Evolutionary conservation across 2,329 filamentous ascomycete species (phyloP), one percentile per base, ranked within the genome.

Genomic region (Nothopassalora personata): DNA sequence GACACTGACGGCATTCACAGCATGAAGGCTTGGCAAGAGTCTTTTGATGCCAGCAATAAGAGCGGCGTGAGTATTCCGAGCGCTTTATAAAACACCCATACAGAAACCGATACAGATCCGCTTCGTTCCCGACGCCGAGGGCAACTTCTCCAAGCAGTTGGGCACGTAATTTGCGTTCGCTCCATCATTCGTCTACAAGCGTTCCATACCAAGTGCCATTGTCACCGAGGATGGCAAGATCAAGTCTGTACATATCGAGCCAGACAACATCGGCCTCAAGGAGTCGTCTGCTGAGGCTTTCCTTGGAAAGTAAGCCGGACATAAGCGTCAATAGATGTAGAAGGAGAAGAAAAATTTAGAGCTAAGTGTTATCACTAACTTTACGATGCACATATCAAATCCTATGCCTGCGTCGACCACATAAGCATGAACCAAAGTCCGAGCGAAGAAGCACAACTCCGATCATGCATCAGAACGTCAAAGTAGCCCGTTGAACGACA

Each of bases 181-280:
- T 11, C 80, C 88, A 56, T 84, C 96, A 73, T 94, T 97, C 69
- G 93, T 93, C 47, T 86, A 87, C 67, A 79, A 84, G 67, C 86
- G 93, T 64, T 88, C 89, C 76, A 96, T 96, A 85, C 85, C 93
- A 53, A 97, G 96, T 71, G 91, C 89, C 19, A 80, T 96, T 56
- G 82, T 92, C 54, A 79, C 95, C 54, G 86, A 96, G 77, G 79
- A 95, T 68, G 92, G 93, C 66, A 91, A 90, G 77, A 89, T 97
- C 68, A 88, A 87, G 76, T 84, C 87, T 69, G 83, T 88, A 19
- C 85, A 91, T 68, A 84, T 96, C 54, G 93, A 97, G 81, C 87
- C 91, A 10, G 92, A 97, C 75, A 62, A 64, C 54, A 60, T 43
- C 46, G 59, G 59, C 18, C 43, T 64, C 45, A 63, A 52, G 31